Base-by-base conservation (phyloP, 345 rosid genomes). In the Ceriops decandra region DNA sequence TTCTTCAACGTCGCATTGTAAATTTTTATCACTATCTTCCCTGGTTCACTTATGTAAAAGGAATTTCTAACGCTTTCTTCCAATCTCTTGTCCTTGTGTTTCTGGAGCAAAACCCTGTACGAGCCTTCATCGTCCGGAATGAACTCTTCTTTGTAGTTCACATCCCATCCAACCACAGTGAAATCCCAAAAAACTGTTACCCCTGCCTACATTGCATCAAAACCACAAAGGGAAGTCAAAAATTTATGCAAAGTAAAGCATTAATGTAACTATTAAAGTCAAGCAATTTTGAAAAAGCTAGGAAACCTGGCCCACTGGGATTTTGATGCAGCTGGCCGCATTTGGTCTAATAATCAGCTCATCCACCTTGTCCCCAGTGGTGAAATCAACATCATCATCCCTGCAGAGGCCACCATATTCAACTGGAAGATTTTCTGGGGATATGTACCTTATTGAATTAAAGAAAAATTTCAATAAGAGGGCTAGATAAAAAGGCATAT, bases 71-170 rank as follows among this genome's bases (percentile, higher is more conserved):
- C 60, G 59, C 84, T 77, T 57, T 67, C 80, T 20, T 69, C 73
- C 5, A 32, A 54, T 68, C 68, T 80, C 66, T 76, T 86, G 7
- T 77, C 79, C 67, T 33, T 70, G 42, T 42, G 57, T 5, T 38
- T 69, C 5, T 65, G 65, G 1, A 88, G 68, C 76, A 80, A 38
- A 42, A 84, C 79, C 10, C 7, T 72, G 74, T 86, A 88, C 0
- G 89, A 86, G 15, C 93, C 86, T 60, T 88, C 93, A 53, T 86
- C 89, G 1, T 83, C 82, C 0, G 88, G 93, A 30, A 86, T 57
- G 83, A 88, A 86, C 76, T 82, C 82, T 61, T 88, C 89, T 78
- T 74, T 84, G 73, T 74, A 84, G 3, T 35, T 9, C 57, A 83
- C 83, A 1, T 85, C 85, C 86, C 87, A 78, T 76, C 86, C 88